Evolutionary conservation across 1,284 basidiomycete genomes (phyloP), one percentile per base, ranked within the genome.

Genomic region (Vanrija sp.): DNA sequence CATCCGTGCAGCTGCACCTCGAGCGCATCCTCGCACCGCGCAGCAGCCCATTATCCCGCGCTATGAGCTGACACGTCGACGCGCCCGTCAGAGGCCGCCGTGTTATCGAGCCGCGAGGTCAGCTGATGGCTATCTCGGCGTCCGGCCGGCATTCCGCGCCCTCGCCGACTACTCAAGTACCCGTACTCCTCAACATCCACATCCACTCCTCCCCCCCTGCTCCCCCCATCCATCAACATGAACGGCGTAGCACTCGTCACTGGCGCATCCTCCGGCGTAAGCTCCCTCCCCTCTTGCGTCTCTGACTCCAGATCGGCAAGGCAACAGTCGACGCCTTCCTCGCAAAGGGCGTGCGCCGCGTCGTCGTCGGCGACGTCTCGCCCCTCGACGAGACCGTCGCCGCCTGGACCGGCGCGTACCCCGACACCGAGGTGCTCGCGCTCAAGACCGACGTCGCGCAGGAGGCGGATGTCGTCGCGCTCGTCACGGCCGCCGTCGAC

Each of bases 241-340:
- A 39, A 45, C 25, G 57, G 60, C 23, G 61, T 62, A n/a, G 61
- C 61, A 6, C 51, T 62, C 15, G 53, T 62, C 31, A 62, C 61
- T 4, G 61, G 61, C 20, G 61, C 44, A 15, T 57, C 57, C 6
- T 62, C 61, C 1, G 57, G 61, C n/a, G 55, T 59, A 42, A n/a
- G n/a, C n/a, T n/a, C n/a, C n/a, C n/a, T n/a, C n/a, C n/a, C 42
- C 55, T 53, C 6, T 10, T 1, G 27, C 35, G n/a, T 20, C 18
- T 20, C 19, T 18, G 31, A 47, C 31, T 2, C 8, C 47, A 53
- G 55, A 53, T 57, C 18, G 55, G 51, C 51, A 47, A 39, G 10
- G 51, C 51, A 20, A 53, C 51, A 12, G 50, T 51, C 39, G 43
- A 44, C n/a, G 51, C 55, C 1, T 47, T 57, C 41, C n/a, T 57